A percentile compares a stretch with the other conserved stretches of the same genome.
phyloP scores from a whole-genome alignment of 805 yeast species.

The Clavispora fructus region DNA sequence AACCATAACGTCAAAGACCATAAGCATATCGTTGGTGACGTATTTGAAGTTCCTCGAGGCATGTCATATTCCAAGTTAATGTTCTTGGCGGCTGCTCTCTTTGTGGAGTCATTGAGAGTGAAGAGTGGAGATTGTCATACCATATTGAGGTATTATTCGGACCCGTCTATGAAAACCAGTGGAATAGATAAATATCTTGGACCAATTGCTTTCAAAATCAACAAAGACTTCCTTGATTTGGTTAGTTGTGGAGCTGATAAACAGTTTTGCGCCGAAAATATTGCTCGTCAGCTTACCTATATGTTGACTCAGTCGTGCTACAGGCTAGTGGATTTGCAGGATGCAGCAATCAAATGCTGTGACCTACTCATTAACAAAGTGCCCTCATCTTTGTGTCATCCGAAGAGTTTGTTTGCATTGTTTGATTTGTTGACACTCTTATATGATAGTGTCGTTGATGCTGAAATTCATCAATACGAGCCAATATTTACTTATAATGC shows the following conservation, averaged over 20 bases:
- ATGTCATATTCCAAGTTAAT: constrained; percentile 73
- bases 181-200: constrained; percentile 68
- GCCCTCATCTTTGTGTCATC: constrained; percentile 79
- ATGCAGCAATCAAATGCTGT: constrained; percentile 73
- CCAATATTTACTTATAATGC: constrained; percentile 67
- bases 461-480: constrained; percentile 76
- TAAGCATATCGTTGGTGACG: constrained; percentile 50
- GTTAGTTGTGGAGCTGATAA: constrained; percentile 50
- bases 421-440: constrained; percentile 75
- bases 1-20: constrained; percentile 75
- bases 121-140: constrained; percentile 77
- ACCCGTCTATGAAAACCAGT: constrained; percentile 68
- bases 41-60: constrained; percentile 45
- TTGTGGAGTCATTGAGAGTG: constrained; percentile 76
- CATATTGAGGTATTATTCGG: constrained; percentile 74
- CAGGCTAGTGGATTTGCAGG: constrained; percentile 67
- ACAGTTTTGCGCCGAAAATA: constrained; percentile 50
- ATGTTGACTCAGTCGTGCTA: constrained; percentile 72
- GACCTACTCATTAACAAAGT: constrained; percentile 57
- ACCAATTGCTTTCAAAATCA: constrained; percentile 54
- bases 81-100: constrained; percentile 78
- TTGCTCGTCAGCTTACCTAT: constrained; percentile 63
- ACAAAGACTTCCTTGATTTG: constrained; percentile 49
- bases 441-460: constrained; percentile 77
- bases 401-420: constrained; percentile 65